Percentiles rank a stretch among this genome's conserved stretches.
Conservation (phyloP, 2,329 filamentous ascomycete species). For the Cryoendolithus antarcticus region DNA sequence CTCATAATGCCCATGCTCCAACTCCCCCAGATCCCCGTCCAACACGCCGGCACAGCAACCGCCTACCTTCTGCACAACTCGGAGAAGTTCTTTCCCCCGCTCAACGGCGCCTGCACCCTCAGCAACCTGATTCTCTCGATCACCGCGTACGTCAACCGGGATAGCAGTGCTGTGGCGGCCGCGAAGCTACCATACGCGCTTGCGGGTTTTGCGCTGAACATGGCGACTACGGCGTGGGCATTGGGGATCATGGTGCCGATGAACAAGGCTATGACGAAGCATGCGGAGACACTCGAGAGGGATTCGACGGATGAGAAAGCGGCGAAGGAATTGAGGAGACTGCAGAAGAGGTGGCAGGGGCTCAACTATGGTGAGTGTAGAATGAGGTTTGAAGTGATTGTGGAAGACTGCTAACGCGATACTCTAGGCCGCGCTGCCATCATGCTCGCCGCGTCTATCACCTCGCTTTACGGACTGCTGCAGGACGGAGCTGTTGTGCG, state of each 20-base stretch:
- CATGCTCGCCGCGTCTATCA: slow-evolving; percentile 11
- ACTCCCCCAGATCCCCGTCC: slow-evolving; percentile 13
- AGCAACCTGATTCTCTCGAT: slow-evolving; percentile 18
- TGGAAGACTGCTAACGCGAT: too few relatives aligned
- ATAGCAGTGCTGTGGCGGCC: slow-evolving; percentile 9
- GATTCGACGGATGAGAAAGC: slow-evolving; percentile 14
- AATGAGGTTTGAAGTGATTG: too few relatives aligned
- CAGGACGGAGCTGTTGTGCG: slow-evolving; percentile 4
- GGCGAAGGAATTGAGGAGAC: slow-evolving; percentile 17
- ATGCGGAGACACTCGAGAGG: slow-evolving; percentile 13
- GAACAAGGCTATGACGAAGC: slow-evolving; percentile 18
- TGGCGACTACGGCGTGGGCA: slow-evolving; percentile 19
- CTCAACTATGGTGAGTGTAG: slow-evolving; percentile 16
- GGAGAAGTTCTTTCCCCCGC: slow-evolving; percentile 21
- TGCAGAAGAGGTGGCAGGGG: slow-evolving; percentile 18
- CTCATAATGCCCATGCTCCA: slow-evolving; percentile 21
- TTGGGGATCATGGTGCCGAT: slow-evolving; percentile 20
- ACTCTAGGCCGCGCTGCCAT: slow-evolving; percentile 12
- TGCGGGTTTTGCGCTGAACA: slow-evolving; percentile 12
- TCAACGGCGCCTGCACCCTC: slow-evolving; percentile 20
- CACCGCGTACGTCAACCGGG: slow-evolving; percentile 15
- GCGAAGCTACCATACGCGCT: slow-evolving; percentile 16
- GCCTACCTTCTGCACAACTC: slow-evolving; percentile 19
- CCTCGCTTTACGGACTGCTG: slow-evolving; percentile 4
- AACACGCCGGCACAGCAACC: slow-evolving; percentile 16